Evolutionary conservation across 331 rosid genomes (phyloP), one percentile per base, ranked within the genome.

Genomic region (Cydonia oblonga): DNA sequence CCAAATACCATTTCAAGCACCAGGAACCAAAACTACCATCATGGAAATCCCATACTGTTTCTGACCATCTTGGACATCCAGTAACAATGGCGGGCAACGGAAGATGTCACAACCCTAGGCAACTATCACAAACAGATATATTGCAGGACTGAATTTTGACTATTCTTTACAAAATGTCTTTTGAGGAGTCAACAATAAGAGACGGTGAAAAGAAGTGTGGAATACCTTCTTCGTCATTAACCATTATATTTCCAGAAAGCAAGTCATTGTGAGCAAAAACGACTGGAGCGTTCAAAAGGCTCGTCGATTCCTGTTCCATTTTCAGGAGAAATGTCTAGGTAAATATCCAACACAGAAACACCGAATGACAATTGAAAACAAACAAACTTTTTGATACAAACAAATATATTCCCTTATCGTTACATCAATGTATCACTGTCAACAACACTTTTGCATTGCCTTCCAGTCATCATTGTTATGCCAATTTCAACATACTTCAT

Each of bases 191-290:
- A 38, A 66, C 35, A 28, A 49, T 72, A 53, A 52, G 68, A 66
- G 20, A 33, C 61, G 59, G 64, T 80, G 72, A 71, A 64, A 69
- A 40, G 30, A 71, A 33, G 68, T 18, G 54, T 22, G 33, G 69
- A 58, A 79, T 91, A 91, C 98, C 98, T 91, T 90, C 86, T 80
- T 89, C 90, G 26, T 85, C 84, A 81, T 85, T 91, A 32, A 88
- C 75, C 98, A 95, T 95, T 73, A 95, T 77, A 82, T 95, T 95
- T 84, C 97, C 98, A 68, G 97, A 88, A 51, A 95, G 96, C 82
- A 95, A 84, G 85, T 95, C 99, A 76, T 91, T 91, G 84, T 95
- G 99, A 77, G 96, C 79, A 56, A 91, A 95, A 69, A 89, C 86
- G 65, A 91, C 88, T 13, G 99, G 97, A 73, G 97, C 81, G 29